Evolutionary conservation across 345 rosid species (phyloP), one percentile per base, ranked within the genome.

Genomic region (Microthlaspi erraticum): DNA sequence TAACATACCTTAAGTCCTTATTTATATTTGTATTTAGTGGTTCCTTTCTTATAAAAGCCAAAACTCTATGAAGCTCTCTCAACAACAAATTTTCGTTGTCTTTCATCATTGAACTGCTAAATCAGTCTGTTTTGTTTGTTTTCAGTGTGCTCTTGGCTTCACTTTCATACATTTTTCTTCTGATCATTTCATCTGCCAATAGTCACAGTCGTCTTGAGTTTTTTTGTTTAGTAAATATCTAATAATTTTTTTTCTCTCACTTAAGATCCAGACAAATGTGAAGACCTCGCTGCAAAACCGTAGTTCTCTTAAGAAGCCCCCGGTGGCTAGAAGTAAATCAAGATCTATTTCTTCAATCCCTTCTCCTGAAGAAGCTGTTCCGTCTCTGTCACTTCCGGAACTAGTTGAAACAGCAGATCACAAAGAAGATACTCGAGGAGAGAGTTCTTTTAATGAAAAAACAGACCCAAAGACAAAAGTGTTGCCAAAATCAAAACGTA

Each of bases 401-500:
- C 75, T 78, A 46, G 70, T 63, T 65, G 77, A 67, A 43, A 20
- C 75, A 55, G 73, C 61, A 59, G 72, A 71, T 73, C 67, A 81
- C 20, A 55, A 63, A 74, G 91, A 81, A 64, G 79, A 68, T 16
- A 69, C 49, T 71, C 66, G 53, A 48, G 78, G 56, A 38, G 78
- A 76, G 51, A 64, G 60, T 74, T 53, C 77, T 46, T 67, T 64
- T 17, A 74, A 73, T 60, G 80, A 43, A 73, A 78, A 60, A 20
- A 72, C 45, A 37, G 66, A 74, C 34, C 60, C 70, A 39, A 64
- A 50, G 39, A 63, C 51, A 43, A 76, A 72, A 62, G 62, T 71
- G 58, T 75, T 74, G 71, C 84, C 76, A 84, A 91, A 81, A 73
- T 79, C 91, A 52, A 76, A 68, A 60, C 92, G 97, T 63, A 83